Base-by-base conservation (phyloP, 495 filamentous ascomycete genomes). In the Penicillium tannophilum region DNA sequence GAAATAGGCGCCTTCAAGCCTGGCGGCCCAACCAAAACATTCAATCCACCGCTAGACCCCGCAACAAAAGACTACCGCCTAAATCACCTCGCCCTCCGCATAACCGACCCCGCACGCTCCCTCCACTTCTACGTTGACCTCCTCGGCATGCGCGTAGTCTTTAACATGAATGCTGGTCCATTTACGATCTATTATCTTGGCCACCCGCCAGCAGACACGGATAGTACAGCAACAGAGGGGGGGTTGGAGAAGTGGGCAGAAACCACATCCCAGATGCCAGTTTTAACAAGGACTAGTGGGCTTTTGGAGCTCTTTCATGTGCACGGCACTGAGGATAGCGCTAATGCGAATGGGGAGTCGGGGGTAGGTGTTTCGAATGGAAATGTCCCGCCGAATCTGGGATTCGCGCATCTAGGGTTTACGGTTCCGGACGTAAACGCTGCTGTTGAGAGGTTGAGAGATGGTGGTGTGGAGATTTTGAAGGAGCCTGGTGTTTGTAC, bases 71-170 rank as follows among this genome's bases (percentile, higher is more conserved):
- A 70, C 55, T 80, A 75, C 71, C 72, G 68, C 53, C 63, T 80
- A 17, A 81, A 80, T 65, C 79, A 82, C 61, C 55, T 75, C 55
- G 72, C 75, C 55, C 64, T 82, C 53, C 67, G 72, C 52, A 74
- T 79, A 47, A 62, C 60, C 49, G 68, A 81, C 51, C 72, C 77
- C 11, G 53, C 61, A 24, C 67, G 63, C 54, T 76, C 72, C 8
- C 65, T 78, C 0, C 62, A 74, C 59, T 82, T 80, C 71, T 82
- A 82, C 54, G 66, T 73, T 48, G 60, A 76, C 45, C 70, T 79
- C 12, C 69, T 82, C 47, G 79, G 79, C 52, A 77, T 82, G 72
- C 78, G 77, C 20, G 66, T 75, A 11, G 63, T 81, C 43, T 82
- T 78, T 64, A 76, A 73, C 14, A 72, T 76, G 69, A 77, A 77